Evolutionary conservation across 768 basidiomycete genomes (phyloP).

Genomic region (Atractiella rhizophila): DNA sequence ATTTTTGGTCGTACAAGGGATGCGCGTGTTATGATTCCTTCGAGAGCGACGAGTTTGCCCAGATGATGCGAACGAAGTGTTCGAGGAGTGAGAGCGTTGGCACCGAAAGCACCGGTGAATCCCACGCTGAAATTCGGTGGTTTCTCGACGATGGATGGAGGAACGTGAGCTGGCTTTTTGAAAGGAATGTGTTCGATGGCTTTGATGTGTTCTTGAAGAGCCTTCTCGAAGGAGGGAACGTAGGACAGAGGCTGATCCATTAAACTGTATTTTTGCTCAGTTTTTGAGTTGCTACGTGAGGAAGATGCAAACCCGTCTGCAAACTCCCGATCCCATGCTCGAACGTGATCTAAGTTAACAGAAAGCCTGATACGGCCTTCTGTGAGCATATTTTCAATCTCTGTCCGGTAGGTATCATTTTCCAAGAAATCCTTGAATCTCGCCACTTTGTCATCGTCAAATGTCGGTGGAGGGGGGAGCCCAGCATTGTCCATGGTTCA

Average conservation of each 20-base stretch:
- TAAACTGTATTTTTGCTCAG: conserved; percentile 30
- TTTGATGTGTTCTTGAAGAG: conserved; percentile 45
- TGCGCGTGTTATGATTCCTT: conserved; percentile 83
- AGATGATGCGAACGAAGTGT: conserved; percentile 68
- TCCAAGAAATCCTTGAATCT: too few species aligned
- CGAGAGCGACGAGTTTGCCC: conserved; percentile 84
- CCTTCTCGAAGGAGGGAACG: conserved; percentile 69
- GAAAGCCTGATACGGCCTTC: conserved; percentile 63
- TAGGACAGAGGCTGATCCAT: conserved; percentile 67
- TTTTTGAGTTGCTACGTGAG: too few species aligned
- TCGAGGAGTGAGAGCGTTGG: conserved; percentile 88
- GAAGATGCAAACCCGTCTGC: conserved; percentile 32
- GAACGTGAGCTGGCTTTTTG: conserved; percentile 48
- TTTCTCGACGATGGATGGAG: too few species aligned
- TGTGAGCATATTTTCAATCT: conserved; percentile 57
- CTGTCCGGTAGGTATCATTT: conserved; percentile 68
- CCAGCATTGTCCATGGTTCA: too few species aligned
- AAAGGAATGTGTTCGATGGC: conserved; percentile 41
- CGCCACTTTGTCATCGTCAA: too few species aligned
- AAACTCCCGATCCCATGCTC: conserved; percentile 68
- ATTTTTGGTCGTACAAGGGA: conserved; percentile 96
- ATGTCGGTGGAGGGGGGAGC: too few species aligned
- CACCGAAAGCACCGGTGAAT: conserved; percentile 86
- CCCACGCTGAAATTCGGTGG: conserved; percentile 81
- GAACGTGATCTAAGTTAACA: conserved; percentile 83